These are phyloP conservation scores for Apophysomyces elegans DNA, from an alignment of 371 early-diverging fungal genomes.

Conservation along the genomic window DNA sequence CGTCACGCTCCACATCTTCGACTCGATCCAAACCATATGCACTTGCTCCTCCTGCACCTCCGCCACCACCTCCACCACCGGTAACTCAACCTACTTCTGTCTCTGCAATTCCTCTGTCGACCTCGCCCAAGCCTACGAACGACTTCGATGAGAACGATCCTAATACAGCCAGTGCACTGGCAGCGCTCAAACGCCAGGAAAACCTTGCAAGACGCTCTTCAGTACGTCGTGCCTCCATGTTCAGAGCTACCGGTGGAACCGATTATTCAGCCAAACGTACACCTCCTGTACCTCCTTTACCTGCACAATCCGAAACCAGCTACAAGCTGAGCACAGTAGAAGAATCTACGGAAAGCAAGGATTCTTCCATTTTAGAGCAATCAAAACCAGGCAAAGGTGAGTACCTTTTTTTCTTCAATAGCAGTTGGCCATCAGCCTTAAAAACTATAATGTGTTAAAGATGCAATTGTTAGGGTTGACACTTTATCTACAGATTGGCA, in stretches of 20 bases:
- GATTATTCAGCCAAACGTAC: constrained; percentile 29
- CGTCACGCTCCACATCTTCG: constrained; percentile 50
- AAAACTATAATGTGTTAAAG: too few species aligned
- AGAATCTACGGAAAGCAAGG: constrained; percentile 24
- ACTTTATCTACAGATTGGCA: constrained; percentile 61
- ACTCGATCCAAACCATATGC: constrained; percentile 31
- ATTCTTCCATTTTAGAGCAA: not conserved
- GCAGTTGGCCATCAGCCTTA: too few species aligned
- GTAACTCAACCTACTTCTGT: constrained; percentile 13
- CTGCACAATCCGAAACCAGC: constrained; percentile 14
- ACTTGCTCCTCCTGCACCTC: constrained; percentile 26
- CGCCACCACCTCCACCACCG: constrained; percentile 33
- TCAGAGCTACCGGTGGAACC: constrained; percentile 26
- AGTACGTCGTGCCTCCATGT: constrained; percentile 55
- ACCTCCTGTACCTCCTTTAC: constrained; percentile 49
- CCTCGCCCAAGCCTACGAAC: constrained; percentile 2
- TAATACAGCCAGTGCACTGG: constrained; percentile 48
- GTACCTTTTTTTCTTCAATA: not conserved
- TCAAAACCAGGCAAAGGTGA: constrained; percentile 5
- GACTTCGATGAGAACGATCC: constrained; percentile 52
- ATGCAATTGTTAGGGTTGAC: constrained; percentile 26
- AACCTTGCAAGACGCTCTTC: constrained; percentile 52
- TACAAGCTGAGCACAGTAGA: constrained; percentile 19
- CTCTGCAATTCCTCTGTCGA: not conserved
- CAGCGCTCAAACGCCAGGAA: constrained; percentile 53